Evolutionary conservation across 345 rosid species (phyloP).

Genomic region (Arabidopsis arenosa): DNA sequence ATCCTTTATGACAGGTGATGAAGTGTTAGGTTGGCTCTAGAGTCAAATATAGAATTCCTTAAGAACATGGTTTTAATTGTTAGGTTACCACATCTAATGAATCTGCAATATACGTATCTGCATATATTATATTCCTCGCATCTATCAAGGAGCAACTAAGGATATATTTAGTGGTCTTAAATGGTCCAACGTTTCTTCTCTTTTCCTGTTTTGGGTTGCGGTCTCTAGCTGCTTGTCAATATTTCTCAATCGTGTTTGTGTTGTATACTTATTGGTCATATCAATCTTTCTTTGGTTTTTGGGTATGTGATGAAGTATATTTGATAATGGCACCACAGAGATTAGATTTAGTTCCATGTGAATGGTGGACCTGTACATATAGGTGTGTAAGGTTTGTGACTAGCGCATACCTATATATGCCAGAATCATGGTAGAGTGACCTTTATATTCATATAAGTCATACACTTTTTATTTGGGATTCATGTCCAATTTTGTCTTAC

Average conservation of each 20-base stretch:
- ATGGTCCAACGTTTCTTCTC: conserved; percentile 5
- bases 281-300: conserved; percentile 1
- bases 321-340: conserved; percentile 9
- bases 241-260: background rate
- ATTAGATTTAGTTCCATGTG: conserved; percentile 16
- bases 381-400: conserved; percentile 20
- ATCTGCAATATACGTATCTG: conserved; percentile 6
- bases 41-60: conserved; percentile 14
- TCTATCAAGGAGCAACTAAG: background rate
- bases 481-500: conserved; percentile 22
- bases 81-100: conserved; percentile 22
- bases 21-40: conserved; percentile 19
- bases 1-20: conserved; percentile 11
- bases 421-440: conserved; percentile 27
- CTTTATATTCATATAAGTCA: background rate
- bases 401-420: conserved; percentile 8
- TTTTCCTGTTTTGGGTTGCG: conserved; percentile 16
- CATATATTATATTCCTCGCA: conserved; percentile 7
- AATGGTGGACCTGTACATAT: background rate
- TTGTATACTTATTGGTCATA: conserved; percentile 8
- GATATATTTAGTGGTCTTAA: conserved; percentile 5
- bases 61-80: conserved; percentile 5
- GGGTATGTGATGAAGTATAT: conserved; percentile 16
- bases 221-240: conserved; percentile 7
- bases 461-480: conserved; percentile 17